phyloP scores from a whole-genome alignment of 331 rosid genomes.

The Malus hybrid region DNA sequence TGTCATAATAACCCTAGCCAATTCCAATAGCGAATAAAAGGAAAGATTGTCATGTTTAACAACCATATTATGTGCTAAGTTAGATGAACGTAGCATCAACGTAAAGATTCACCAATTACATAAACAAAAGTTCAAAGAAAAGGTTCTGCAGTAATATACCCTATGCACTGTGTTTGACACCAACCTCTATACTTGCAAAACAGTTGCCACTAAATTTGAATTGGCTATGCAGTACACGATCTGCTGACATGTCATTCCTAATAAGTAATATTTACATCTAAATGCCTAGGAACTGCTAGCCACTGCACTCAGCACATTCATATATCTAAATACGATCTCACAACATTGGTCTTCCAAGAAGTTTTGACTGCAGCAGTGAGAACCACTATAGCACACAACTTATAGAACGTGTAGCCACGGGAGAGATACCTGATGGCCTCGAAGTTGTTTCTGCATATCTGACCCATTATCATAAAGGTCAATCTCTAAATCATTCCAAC shows the following conservation, averaged over 20 bases:
- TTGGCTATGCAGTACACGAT: not conserved
- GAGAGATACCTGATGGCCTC: slow-evolving; percentile 77
- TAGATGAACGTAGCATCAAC: not conserved
- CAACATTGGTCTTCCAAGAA: not conserved
- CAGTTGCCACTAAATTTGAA: not conserved
- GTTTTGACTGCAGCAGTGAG: not conserved
- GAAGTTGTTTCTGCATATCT: slow-evolving; percentile 63
- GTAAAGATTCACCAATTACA: not conserved
- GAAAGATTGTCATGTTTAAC: not conserved
- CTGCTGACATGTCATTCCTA: not conserved
- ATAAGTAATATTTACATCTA: not conserved
- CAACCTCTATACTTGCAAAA: not conserved
- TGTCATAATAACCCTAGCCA: not conserved
- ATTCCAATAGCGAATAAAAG: not conserved
- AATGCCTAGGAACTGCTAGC: not conserved
- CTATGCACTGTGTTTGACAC: not conserved
- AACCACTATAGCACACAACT: not conserved
- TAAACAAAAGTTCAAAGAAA: not conserved
- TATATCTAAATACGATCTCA: not conserved
- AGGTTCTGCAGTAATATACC: not conserved
- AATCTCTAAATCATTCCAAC: slow-evolving; percentile 56
- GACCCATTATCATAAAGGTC: slow-evolving; percentile 80
- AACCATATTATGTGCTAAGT: not conserved
- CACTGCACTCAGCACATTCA: not conserved
- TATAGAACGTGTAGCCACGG: not conserved